Conservation (phyloP, 257 asterid species). For the Asclepias syriaca region DNA sequence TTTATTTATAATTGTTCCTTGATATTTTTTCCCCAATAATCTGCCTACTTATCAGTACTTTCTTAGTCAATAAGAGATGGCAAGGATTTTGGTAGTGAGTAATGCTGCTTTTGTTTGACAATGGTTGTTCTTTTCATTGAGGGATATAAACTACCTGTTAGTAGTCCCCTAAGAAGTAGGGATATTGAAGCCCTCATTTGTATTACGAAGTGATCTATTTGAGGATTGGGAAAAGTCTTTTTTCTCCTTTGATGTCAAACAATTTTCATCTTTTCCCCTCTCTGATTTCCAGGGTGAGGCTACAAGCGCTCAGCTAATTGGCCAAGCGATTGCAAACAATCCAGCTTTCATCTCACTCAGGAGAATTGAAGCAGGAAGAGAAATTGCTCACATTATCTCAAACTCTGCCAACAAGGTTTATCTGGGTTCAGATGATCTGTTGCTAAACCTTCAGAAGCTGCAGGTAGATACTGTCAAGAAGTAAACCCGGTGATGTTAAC, state of each 20-base stretch:
- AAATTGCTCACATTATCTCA: constrained; percentile 61
- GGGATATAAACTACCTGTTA: neutral
- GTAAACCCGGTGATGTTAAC: constrained; percentile 7
- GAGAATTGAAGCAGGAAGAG: constrained; percentile 89
- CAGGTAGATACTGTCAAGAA: constrained; percentile 29
- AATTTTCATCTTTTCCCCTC: neutral
- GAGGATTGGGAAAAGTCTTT: neutral
- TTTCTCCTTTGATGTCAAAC: neutral
- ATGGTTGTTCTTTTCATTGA: neutral
- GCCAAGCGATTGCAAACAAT: constrained; percentile 81
- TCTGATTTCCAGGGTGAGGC: constrained; percentile 77
- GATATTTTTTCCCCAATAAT: neutral
- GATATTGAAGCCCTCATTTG: neutral
- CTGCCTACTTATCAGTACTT: neutral
- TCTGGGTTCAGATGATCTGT: constrained; percentile 69
- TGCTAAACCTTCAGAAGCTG: constrained; percentile 74
- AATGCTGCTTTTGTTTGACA: neutral
- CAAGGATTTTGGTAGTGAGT: neutral
- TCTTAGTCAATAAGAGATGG: neutral
- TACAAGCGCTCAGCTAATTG: constrained; percentile 89
- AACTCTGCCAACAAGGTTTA: constrained; percentile 69
- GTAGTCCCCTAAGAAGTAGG: neutral
- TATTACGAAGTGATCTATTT: neutral
- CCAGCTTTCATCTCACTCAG: constrained; percentile 86
- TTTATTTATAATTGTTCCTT: neutral